Evolutionary conservation across 768 basidiomycete genomes (phyloP), one percentile per base, ranked within the genome.

Genomic region (Collybiopsis confluens): DNA sequence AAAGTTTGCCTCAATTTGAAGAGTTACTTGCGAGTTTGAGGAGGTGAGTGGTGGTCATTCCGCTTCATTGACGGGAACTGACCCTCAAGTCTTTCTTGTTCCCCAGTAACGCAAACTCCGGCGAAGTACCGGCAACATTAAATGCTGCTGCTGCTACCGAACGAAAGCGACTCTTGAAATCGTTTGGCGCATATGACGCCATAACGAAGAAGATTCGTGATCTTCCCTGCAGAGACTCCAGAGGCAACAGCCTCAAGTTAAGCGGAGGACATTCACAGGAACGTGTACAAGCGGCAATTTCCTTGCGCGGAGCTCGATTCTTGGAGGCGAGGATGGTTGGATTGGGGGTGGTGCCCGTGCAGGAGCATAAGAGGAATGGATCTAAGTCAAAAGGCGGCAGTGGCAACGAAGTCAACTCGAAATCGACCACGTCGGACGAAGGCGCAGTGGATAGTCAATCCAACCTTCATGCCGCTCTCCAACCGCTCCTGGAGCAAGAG

Each of bases 401-500:
- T 56, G 71, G 71, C 55, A 56, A 16, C 48, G 33, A 23, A 50
- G 30, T 33, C 5, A 45, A 45, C 21, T 20, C n/a, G 45, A 24
- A 23, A 45, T 45, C n/a, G 52, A 45, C 37, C 20, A 60, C 30
- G 45, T 43, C 15, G 35, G 60, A 20, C 44, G 45, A 20, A 52
- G 58, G 30, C 6, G 30, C 30, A 33, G 30, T 13, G 30, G 30
- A 33, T 33, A 13, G 13, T n/a, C 71, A 89, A 58, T 85, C 90
- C 2, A 75, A 82, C 28, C 69, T 91, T 20, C 92, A 92, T 2
- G 74, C 80, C 40, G 71, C 77, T 6, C 71, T 98, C 15, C 94
- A 98, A 60, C 94, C 94, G 2, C 72, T 98, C 11, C 78, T 98
- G 15, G 94, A 98, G 69, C 96, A 98, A 68, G 96, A 99, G 68